phyloP scores from a whole-genome alignment of 2,329 filamentous ascomycete genomes.

The Colletotrichum orchidophilum region DNA sequence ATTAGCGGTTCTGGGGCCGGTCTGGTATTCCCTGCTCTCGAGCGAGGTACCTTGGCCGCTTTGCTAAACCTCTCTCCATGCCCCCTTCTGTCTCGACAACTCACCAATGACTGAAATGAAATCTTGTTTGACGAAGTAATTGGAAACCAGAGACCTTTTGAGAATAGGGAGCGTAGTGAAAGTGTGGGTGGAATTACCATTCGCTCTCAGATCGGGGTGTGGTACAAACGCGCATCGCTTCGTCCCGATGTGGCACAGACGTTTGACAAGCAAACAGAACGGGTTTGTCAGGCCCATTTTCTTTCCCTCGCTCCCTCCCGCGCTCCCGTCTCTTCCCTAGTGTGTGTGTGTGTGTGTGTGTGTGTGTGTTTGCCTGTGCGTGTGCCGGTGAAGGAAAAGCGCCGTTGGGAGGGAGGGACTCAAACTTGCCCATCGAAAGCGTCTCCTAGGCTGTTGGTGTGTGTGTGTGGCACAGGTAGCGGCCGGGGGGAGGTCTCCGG shows the following conservation, averaged over 20 bases:
- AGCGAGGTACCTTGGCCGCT: not conserved
- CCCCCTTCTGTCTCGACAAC: constrained; percentile 8
- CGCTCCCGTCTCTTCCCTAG: constrained; percentile 2
- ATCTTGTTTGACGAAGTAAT: not conserved
- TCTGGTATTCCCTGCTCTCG: not conserved
- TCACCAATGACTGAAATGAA: not conserved
- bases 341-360: not conserved
- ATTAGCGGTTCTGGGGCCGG: constrained; percentile 8
- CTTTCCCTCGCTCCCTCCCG: not conserved
- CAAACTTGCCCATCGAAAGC: not conserved
- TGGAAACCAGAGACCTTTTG: not conserved
- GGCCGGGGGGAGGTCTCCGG: constrained; percentile 9
- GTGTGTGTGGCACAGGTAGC: not conserved
- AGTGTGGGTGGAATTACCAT: not conserved
- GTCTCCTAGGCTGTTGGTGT: not conserved
- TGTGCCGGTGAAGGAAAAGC: constrained; percentile 1
- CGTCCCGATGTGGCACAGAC: constrained; percentile 13
- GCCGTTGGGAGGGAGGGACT: not conserved
- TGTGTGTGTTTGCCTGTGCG: not conserved
- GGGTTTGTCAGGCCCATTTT: not conserved
- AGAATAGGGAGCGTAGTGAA: not conserved
- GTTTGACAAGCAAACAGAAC: not conserved
- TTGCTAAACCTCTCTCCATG: not conserved
- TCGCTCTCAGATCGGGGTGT: not conserved
- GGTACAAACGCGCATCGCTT: not conserved